phyloP scores from a whole-genome alignment of 768 basidiomycete species.

The Terana coerulea region DNA sequence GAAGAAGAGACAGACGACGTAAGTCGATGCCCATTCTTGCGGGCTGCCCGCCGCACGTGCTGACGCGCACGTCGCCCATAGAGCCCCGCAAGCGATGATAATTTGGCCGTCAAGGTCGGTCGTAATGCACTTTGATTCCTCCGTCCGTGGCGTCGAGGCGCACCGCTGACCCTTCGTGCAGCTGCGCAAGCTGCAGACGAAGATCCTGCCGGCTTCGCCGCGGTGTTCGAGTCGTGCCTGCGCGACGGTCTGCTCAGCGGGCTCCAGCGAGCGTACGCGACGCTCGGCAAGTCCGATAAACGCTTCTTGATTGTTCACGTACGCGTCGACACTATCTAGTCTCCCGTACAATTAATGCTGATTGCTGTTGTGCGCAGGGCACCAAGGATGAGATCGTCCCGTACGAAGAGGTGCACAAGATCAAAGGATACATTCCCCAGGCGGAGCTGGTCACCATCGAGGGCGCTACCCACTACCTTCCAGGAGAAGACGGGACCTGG shows the following conservation, averaged over 20 bases:
- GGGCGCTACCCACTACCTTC: slow-evolving; percentile 48
- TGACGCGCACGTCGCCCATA: too few relatives aligned
- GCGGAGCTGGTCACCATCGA: slow-evolving; percentile 45
- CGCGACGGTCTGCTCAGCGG: slow-evolving; percentile 24
- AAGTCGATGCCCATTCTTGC: too few relatives aligned
- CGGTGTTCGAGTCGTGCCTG: slow-evolving; percentile 57
- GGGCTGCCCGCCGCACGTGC: too few relatives aligned
- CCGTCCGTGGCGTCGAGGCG: too few relatives aligned
- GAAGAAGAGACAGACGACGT: too few relatives aligned
- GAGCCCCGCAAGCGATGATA: too few relatives aligned
- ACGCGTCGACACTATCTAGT: slow-evolving; percentile 5
- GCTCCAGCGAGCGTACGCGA: slow-evolving; percentile 21
- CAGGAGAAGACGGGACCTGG: slow-evolving; percentile 17
- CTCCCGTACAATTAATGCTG: not conserved
- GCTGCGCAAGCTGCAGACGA: slow-evolving; percentile 74
- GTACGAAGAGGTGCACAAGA: slow-evolving; percentile 46
- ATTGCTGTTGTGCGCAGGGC: slow-evolving; percentile 34
- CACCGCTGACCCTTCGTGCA: too few relatives aligned
- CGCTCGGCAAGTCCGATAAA: slow-evolving; percentile 32
- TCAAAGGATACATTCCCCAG: slow-evolving; percentile 42
- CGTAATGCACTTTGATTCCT: too few relatives aligned
- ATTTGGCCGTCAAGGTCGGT: too few relatives aligned
- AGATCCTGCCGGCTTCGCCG: slow-evolving; percentile 65
- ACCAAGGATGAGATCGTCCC: slow-evolving; percentile 55
- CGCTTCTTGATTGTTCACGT: slow-evolving; percentile 61